A percentile compares a stretch with the other conserved stretches of the same genome.
Evolutionary conservation across 31 red algal species (phyloP).

Genomic region (Bonnemaisonia californica): DNA sequence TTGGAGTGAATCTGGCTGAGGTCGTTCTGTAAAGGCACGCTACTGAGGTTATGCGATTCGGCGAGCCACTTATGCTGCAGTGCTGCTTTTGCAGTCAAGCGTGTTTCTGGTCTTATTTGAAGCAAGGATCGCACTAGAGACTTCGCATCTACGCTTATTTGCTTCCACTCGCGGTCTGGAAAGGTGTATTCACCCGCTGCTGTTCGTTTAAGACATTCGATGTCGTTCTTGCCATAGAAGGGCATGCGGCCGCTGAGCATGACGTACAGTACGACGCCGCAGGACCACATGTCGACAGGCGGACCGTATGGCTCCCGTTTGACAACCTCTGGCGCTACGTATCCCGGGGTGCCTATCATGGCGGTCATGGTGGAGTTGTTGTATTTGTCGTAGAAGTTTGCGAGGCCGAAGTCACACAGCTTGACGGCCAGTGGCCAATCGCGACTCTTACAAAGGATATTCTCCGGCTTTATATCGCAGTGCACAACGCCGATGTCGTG

Average conservation of each 20-base stretch:
- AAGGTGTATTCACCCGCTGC: constrained; percentile 75
- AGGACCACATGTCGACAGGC: constrained; percentile 89
- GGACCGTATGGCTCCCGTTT: constrained; percentile 77
- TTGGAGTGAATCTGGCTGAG: constrained; percentile 74
- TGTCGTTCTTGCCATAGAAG: constrained; percentile 93
- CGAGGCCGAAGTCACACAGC: constrained; percentile 90
- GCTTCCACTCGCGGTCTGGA: constrained; percentile 78
- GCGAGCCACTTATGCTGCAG: constrained; percentile 87
- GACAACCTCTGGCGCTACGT: constrained; percentile 96
- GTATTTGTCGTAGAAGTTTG: constrained; percentile 74
- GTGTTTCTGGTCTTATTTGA: constrained; percentile 80
- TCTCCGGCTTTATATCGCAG: constrained; percentile 92
- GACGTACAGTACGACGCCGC: constrained; percentile 94
- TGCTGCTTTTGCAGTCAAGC: constrained; percentile 79
- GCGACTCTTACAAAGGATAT: constrained; percentile 78
- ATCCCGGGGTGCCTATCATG: constrained; percentile 90
- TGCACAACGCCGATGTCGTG: constrained; percentile 84
- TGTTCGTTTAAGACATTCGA: constrained; percentile 78
- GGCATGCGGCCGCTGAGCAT: constrained; percentile 98
- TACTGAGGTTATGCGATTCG: constrained; percentile 44
- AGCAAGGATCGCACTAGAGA: constrained; percentile 81
- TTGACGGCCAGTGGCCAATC: constrained; percentile 80
- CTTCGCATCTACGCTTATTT: constrained; percentile 76
- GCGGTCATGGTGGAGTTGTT: constrained; percentile 53
- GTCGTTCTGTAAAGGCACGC: constrained; percentile 64